Base-by-base conservation (phyloP, 805 yeast species). In the Ogataea degrootiae region DNA sequence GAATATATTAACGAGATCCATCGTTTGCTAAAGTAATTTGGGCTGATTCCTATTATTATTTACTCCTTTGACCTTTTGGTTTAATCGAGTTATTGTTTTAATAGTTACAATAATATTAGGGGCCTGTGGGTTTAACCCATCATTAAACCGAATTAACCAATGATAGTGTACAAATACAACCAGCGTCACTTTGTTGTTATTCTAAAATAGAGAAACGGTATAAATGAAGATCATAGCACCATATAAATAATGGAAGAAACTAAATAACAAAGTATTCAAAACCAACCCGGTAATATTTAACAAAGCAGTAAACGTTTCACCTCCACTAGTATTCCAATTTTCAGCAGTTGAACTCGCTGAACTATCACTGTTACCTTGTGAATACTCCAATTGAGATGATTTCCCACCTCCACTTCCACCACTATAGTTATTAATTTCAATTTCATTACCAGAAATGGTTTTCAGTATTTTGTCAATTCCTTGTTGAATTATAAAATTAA, bases 221-320 rank as follows among this genome's bases (percentile, higher is more conserved):
- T 52, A 54, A 4, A 51, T 48, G 33, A 47, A 54, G 37, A 56
- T 46, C 33, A 52, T 31, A 14, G 51, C 43, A 14, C 57, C 55
- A 34, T 54, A 54, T 11, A 54, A 46, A 47, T 51, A 52, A 35
- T 56, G 60, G 39, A 56, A 56, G 23, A 52, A 51, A 34, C 58
- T 53, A 41, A 56, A 56, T 8, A 56, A 49, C 38, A 54, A 29
- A 8, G 58, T 56, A 41, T 56, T 56, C 39, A 56, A 45, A 14
- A 54, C 43, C 45, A 56, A 35, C 15, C 60, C 60, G 12, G 47
- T 41, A 15, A 54, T 42, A 23, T 51, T 51, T 23, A 56, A 46
- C 34, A 56, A 17, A 8, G 48, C 44, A 3, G 53, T 56, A 35
- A 56, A 56, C 5, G 56, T 51, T 22, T 52, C 56, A 4, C 56